Base-by-base conservation (phyloP, 441 rosid species). In the Arabidopsis lyrata region DNA sequence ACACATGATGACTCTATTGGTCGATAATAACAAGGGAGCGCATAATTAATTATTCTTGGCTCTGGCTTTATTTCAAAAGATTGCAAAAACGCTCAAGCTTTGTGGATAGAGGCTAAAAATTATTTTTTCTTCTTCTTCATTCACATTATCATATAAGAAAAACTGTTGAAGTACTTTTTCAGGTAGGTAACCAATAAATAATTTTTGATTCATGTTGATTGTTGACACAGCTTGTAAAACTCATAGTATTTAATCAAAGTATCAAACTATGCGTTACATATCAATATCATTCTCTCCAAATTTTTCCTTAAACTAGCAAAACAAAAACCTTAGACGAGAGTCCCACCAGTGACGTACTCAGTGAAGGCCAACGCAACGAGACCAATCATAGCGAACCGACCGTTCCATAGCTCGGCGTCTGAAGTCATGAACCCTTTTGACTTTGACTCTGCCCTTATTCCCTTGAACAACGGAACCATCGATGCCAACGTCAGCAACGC, bases 341-440 rank as follows among this genome's bases (percentile, higher is more conserved):
- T 67, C 14, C 92, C 85, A 1, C 97, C 92, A 41, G 79, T 87
- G 0, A 93, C 89, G 49, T 47, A 89, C 68, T 90, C 97, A 0
- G 98, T 89, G 73, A 83, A 81, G 47, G 95, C 95, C 75, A 87
- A 52, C 0, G 97, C 97, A 0, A 93, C 81, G 14, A 93, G 76
- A 5, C 98, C 98, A 24, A 93, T 35, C 98, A 90, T 90, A 0
- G 97, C 97, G 0, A 89, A 65, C 6, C 98, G 85, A 1, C 95
- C 98, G 29, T 93, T 93, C 98, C 91, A 93, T 15, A 90, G 24
- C 82, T 93, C 95, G 0, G 97, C 98, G 29, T 93, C 83, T 2
- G 95, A 88, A 0, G 93, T 90, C 98, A 89, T 90, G 0, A 87
- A 5, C 22, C 90, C 95, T 0, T 80, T 69, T 0, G 95, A 83